Base-by-base conservation (phyloP, 768 basidiomycete species). In the Boletus rubescentipes region DNA sequence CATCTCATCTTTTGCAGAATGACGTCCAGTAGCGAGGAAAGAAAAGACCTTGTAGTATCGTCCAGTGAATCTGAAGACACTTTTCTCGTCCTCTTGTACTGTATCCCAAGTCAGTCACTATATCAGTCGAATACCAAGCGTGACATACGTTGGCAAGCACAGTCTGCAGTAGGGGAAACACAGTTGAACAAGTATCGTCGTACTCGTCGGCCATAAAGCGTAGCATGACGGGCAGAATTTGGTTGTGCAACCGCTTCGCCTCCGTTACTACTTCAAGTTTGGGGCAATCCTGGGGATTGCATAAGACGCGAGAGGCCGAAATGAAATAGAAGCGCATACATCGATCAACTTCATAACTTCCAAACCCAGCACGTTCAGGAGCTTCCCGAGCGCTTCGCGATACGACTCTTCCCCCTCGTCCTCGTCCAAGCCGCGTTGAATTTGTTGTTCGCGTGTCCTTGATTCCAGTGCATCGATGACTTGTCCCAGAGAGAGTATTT, bases 351-450 rank as follows among this genome's bases (percentile, higher is more conserved):
- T 93, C 59, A 84, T 75, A 37, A 96, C 68, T 68, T 98, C 95
- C 26, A 86, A 72, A 18, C 95, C 97, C 50, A 91, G 75, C 4
- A 82, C 81, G 57, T 93, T 92, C 50, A 97, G 71, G 45, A 98
- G 72, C 62, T 86, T 88, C 8, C 91, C 97, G 4, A 98, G 74
- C 11, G 91, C 86, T 68, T 95, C 93, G 43, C 97, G 79, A 70
- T 95, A 96, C 4, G 85, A 85, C 63, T 93, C 89, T 65, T 92
- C 89, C 29, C 87, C 92, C 64, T 94, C 91, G 60, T 94, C 89
- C n/a, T 81, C 81, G 34, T 85, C 81, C 0, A 77, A 74, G n/a
- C 85, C 85, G 3, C 88, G 77, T 60, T 81, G 83, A 8, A 76
- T 67, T 68, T 88, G 86, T 63, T 89, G 80, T 52, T 75, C 71